A percentile compares a stretch with the other conserved stretches of the same genome.
These are phyloP conservation scores for Cercophora samala DNA, from an alignment of 495 filamentous ascomycete species.

Conservation along the genomic window DNA sequence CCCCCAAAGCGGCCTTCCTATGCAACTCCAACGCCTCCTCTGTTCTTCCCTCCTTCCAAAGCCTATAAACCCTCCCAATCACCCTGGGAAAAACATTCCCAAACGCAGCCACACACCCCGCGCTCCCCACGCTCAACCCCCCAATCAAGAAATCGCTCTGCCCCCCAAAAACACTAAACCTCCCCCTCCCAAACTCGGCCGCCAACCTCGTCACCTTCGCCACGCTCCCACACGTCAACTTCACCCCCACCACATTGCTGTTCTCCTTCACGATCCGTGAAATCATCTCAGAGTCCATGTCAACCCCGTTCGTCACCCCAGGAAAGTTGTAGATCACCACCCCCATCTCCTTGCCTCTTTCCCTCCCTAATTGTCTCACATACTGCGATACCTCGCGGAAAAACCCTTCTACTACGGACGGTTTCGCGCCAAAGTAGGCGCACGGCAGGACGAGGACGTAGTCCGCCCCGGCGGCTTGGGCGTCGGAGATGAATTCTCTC, in stretches of 20 bases:
- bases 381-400: constrained; percentile 51
- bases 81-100: constrained; percentile 63
- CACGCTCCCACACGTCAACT: constrained; percentile 67
- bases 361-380: constrained; percentile 37
- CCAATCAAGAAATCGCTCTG: constrained; percentile 69
- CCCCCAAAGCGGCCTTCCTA: constrained; percentile 45
- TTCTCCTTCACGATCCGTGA: constrained; percentile 48
- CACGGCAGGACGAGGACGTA: constrained; percentile 61
- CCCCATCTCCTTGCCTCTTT: constrained; percentile 27
- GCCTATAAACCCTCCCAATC: constrained; percentile 50
- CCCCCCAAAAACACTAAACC: constrained; percentile 65
- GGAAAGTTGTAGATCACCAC: constrained; percentile 72
- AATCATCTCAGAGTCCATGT: constrained; percentile 60
- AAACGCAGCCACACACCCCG: constrained; percentile 65
- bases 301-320: constrained; percentile 67
- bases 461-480: constrained; percentile 54
- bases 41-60: constrained; percentile 41
- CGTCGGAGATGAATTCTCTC: constrained; percentile 57
- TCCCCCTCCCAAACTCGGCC: constrained; percentile 49
- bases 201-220: constrained; percentile 56
- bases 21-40: constrained; percentile 57
- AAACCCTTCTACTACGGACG: constrained; percentile 57
- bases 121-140: constrained; percentile 56
- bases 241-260: constrained; percentile 56
- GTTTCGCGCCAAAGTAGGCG: constrained; percentile 62